phyloP scores from a whole-genome alignment of 352 stramenopile genomes.

The Halophytophthora batemanensis region DNA sequence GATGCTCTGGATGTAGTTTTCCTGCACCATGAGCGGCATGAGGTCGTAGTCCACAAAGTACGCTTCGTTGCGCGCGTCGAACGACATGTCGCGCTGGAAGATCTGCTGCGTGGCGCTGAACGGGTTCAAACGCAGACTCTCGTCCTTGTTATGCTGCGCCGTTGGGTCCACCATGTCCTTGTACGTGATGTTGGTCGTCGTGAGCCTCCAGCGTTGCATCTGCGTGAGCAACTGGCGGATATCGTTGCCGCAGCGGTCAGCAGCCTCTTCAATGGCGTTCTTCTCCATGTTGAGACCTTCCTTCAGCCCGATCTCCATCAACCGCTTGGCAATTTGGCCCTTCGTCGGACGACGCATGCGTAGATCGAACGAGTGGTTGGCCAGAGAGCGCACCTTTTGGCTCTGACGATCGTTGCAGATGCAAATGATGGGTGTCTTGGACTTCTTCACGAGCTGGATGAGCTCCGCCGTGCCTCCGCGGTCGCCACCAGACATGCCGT shows the following conservation, averaged over 20 bases:
- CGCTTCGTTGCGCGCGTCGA: constrained; percentile 91
- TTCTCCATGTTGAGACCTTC: constrained; percentile 93
- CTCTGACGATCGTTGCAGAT: constrained; percentile 99
- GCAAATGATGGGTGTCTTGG: constrained; percentile 98
- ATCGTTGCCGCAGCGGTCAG: constrained; percentile 96
- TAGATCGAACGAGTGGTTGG: constrained; percentile 98
- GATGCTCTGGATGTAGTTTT: constrained; percentile 85
- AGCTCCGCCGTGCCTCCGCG: constrained; percentile 96
- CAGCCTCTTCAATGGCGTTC: constrained; percentile 96
- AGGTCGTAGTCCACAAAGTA: constrained; percentile 99
- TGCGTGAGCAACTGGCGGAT: constrained; percentile 97
- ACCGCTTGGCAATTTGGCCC: constrained; percentile 88
- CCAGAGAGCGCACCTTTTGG: constrained; percentile 92
- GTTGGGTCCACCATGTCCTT: constrained; percentile 77
- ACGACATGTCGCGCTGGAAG: constrained; percentile 78
- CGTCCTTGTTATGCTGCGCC: constrained; percentile 89
- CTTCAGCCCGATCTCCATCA: constrained; percentile 88
- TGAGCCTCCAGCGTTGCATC: constrained; percentile 96
- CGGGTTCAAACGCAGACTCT: constrained; percentile 91
- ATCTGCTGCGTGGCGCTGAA: constrained; percentile 95
- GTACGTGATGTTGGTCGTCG: constrained; percentile 79
- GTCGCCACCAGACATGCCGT: constrained; percentile 98
- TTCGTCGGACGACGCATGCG: constrained; percentile 94
- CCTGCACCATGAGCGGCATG: constrained; percentile 96
- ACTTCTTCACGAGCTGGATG: constrained; percentile 99